phyloP scores from a whole-genome alignment of 805 yeast genomes.

The Aciculoconidium aculeatum region DNA sequence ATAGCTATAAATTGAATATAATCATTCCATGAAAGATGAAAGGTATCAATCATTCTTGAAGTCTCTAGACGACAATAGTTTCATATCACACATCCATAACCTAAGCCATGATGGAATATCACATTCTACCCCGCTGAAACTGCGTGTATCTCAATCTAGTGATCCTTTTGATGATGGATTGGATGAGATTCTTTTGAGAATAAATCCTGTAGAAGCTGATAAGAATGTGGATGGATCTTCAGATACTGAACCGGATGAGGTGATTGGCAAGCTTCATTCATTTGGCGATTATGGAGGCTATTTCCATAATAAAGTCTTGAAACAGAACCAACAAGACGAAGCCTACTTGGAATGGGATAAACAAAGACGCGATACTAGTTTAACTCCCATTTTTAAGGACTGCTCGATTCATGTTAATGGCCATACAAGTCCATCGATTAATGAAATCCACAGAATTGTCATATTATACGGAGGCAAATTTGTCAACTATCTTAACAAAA shows the following conservation, averaged over 20 bases:
- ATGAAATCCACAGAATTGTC: conserved; percentile 64
- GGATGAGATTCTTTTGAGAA: conserved; percentile 14
- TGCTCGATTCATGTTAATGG: conserved; percentile 84
- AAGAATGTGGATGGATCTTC: not conserved
- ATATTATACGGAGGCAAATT: conserved; percentile 78
- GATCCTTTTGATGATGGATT: conserved; percentile 24
- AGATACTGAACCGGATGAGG: not conserved
- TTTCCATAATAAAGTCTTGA: conserved; percentile 51
- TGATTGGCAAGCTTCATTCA: conserved; percentile 30
- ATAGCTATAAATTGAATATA: not conserved
- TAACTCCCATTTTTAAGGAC: conserved; percentile 45
- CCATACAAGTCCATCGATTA: conserved; percentile 74
- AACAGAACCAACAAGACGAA: conserved; percentile 57
- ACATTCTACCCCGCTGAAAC: conserved; percentile 6
- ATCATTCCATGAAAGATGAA: conserved; percentile 3
- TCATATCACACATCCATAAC: conserved; percentile 14
- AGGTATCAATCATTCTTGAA: conserved; percentile 11
- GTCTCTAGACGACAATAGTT: conserved; percentile 17
- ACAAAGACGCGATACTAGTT: conserved; percentile 19
- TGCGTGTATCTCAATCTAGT: conserved; percentile 10
- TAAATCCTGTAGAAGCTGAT: conserved; percentile 1
- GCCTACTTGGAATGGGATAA: conserved; percentile 45
- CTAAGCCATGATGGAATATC: conserved; percentile 8
- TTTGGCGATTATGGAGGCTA: conserved; percentile 70
- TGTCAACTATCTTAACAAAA: conserved; percentile 60